Base-by-base conservation (phyloP, 2,329 filamentous ascomycete genomes). In the Clarireedia monteithiana region DNA sequence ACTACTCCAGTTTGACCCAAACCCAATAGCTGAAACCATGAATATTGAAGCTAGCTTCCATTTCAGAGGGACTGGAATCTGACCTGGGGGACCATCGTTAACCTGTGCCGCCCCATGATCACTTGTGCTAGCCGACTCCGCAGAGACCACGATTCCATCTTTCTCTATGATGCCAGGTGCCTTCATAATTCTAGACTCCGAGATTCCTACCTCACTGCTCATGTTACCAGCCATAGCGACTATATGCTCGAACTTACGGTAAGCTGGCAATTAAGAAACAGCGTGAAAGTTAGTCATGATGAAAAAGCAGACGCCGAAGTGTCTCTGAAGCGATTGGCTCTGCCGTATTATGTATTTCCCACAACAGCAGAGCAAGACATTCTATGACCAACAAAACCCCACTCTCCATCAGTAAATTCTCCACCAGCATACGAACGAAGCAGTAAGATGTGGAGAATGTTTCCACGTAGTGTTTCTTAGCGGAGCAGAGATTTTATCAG, bases 1-100 rank as follows among this genome's bases (percentile, higher is more conserved):
- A n/a, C 73, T 73, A 59, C 79, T 82, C 80, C 81, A 84, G 23
- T 77, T 75, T 0, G 78, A 79, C 0, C 81, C 81, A 61, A 84
- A 84, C 1, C 81, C 79, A 60, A 84, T 81, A 54, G 74, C 67
- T 14, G 75, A 76, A 2, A 80, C 77, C 7, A 81, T 63, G 0
- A 80, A 48, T 3, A 83, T 75, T 0, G 79, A 73, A 7, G 70
- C 64, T 14, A 78, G 53, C 59, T 70, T 73, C 54, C 55, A 66
- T 12, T 46, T 58, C 30, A 65, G 38, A 30, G 65, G 65, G 9
- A 67, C 60, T 56, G n/a, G 26, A 23, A 39, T 4, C 27, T 39
- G 14, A n/a, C 2, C 40, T 39, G 14, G 15, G 10, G 47, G 24
- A 27, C 26, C 38, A 17, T 23, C 30, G 5, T 38, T 30, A 17